These are phyloP conservation scores for Chytriomyces confervae DNA, from an alignment of 192 early-diverging fungal species.

Conservation along the genomic window DNA sequence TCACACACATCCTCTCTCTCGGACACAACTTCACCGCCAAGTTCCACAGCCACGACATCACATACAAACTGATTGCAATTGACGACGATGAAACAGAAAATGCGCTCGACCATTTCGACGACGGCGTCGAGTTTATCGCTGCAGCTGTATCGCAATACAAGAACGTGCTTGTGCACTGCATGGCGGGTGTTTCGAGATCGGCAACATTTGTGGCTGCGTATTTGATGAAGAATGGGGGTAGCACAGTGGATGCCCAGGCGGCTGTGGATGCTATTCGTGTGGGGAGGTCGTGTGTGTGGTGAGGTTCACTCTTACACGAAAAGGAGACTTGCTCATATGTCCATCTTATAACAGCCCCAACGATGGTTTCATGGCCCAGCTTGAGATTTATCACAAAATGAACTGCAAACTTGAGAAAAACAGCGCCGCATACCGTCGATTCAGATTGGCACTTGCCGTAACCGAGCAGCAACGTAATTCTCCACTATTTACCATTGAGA, in stretches of 20 bases:
- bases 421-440: constrained; percentile 19
- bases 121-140: constrained; percentile 2
- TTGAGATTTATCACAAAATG: constrained; percentile 25
- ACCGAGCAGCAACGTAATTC: constrained; percentile 29
- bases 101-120: constrained; percentile 17
- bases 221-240: constrained; percentile 16
- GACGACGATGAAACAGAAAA: constrained; percentile 20
- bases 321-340: background rate
- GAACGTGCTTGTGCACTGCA: constrained; percentile 28
- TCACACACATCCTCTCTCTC: constrained; percentile 5
- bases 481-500: too few relatives aligned
- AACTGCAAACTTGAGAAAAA: constrained; percentile 9
- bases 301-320: background rate
- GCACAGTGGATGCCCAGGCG: background rate
- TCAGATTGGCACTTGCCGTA: constrained; percentile 5
- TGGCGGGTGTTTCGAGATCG: constrained; percentile 20
- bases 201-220: constrained; percentile 30
- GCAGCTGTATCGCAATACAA: background rate
- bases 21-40: constrained; percentile 16
- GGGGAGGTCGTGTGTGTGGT: background rate
- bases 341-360: background rate
- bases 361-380: constrained; percentile 25
- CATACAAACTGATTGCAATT: constrained; percentile 19
- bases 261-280: constrained; percentile 14
- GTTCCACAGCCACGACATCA: background rate